These are phyloP conservation scores for Candida cerambycidarum DNA, from an alignment of 805 yeast genomes.

Conservation along the genomic window DNA sequence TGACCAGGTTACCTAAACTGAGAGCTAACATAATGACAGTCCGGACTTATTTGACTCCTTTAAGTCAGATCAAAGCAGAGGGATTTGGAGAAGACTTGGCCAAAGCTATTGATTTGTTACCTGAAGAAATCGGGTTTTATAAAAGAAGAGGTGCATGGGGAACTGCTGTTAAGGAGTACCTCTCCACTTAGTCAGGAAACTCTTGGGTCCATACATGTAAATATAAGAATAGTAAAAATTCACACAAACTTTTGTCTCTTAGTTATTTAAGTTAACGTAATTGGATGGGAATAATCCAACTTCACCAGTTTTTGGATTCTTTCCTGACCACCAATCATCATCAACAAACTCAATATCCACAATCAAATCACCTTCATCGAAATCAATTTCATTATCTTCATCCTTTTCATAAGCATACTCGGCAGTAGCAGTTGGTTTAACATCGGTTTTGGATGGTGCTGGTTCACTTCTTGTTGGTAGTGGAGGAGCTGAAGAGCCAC, in stretches of 20 bases:
- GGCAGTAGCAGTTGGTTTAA: constrained; percentile 53
- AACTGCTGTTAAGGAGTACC: constrained; percentile 33
- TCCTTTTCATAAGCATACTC: constrained; percentile 83
- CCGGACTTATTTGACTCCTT: constrained; percentile 37
- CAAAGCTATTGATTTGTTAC: constrained; percentile 35
- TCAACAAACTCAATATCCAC: constrained; percentile 83
- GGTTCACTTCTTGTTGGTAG: constrained; percentile 20
- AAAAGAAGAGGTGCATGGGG: constrained; percentile 41
- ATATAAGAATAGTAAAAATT: no score
- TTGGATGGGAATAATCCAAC: constrained; percentile 89
- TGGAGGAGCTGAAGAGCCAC: constrained; percentile 11
- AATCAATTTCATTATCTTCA: constrained; percentile 88
- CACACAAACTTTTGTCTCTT: background rate
- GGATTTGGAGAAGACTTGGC: constrained; percentile 31
- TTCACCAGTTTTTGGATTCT: constrained; percentile 61
- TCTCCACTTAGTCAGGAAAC: no score
- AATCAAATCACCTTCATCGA: constrained; percentile 80
- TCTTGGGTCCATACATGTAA: constrained; percentile 5
- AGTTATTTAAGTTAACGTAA: constrained; percentile 52
- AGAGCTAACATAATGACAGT: constrained; percentile 38
- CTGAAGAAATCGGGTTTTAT: constrained; percentile 38
- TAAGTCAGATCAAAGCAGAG: constrained; percentile 27
- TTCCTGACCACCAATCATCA: constrained; percentile 98
- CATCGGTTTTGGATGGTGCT: constrained; percentile 18
- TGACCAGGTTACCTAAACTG: constrained; percentile 35